These are phyloP conservation scores for Xylaria polymorpha DNA, from an alignment of 2,329 filamentous ascomycete genomes.

Conservation along the genomic window DNA sequence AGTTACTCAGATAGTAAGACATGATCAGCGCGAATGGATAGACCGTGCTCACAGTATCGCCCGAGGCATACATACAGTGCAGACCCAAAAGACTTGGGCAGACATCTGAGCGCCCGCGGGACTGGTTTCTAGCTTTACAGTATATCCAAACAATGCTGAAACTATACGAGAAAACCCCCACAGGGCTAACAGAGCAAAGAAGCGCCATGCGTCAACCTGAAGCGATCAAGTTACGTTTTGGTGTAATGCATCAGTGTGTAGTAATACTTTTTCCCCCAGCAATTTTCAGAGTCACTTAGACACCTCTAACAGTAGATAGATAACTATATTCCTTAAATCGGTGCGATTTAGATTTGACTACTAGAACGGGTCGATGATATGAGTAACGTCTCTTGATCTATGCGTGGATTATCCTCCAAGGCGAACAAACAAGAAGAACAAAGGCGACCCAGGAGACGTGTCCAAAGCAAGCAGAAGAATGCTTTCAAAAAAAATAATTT, in stretches of 20 bases:
- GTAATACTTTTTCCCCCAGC: not conserved
- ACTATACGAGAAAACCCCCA: constrained; percentile 3
- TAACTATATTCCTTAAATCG: no score
- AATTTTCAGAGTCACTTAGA: not conserved
- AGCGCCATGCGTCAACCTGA: constrained; percentile 1
- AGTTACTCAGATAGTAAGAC: not conserved
- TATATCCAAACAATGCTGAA: not conserved
- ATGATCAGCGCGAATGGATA: not conserved
- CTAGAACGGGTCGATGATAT: no score
- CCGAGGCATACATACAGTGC: not conserved
- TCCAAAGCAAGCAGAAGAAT: not conserved
- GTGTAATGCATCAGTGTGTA: not conserved
- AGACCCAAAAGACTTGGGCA: constrained; percentile 16
- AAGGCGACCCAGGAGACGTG: no score
- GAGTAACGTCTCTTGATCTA: no score
- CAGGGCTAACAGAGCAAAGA: constrained; percentile 26
- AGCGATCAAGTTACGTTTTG: constrained; percentile 1
- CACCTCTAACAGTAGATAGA: not conserved
- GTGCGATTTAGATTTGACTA: no score
- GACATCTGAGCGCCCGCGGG: not conserved
- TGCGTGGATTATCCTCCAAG: no score
- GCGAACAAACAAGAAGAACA: not conserved
- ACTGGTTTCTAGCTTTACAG: not conserved
- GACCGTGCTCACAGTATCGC: not conserved
- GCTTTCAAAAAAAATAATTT: constrained; percentile 14